phyloP scores from a whole-genome alignment of 2,329 filamentous ascomycete species.

The Colletotrichum melonis region DNA sequence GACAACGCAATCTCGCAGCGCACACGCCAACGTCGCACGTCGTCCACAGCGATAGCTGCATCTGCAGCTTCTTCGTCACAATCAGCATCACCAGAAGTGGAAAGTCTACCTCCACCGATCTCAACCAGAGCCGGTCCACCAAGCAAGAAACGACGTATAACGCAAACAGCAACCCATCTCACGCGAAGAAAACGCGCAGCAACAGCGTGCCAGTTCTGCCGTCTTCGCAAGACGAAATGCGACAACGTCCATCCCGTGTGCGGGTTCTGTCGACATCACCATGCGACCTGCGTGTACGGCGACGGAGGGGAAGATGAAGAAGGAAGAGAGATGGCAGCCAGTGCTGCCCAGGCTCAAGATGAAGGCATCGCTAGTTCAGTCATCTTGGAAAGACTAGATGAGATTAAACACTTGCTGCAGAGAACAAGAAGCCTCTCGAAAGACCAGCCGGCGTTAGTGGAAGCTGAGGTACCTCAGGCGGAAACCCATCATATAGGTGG shows the following conservation, averaged over 20 bases:
- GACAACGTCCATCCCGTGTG: constrained; percentile 33
- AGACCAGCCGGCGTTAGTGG: background rate
- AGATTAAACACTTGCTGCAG: constrained; percentile 22
- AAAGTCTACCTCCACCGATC: too few species aligned
- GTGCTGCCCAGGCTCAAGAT: background rate
- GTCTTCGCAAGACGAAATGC: constrained; percentile 33
- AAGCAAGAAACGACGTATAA: too few species aligned
- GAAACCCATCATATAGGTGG: background rate
- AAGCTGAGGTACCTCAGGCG: too few species aligned
- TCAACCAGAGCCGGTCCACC: background rate
- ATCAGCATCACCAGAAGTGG: too few species aligned
- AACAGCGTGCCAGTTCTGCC: constrained; percentile 27
- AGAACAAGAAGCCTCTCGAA: too few species aligned
- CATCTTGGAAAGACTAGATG: constrained; percentile 5
- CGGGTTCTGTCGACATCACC: constrained; percentile 21
- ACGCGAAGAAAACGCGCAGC: constrained; percentile 21
- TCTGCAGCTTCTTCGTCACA: background rate
- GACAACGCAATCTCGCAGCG: background rate
- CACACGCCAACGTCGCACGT: background rate
- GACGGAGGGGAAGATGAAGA: background rate
- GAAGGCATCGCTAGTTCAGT: background rate
- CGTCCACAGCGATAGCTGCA: background rate
- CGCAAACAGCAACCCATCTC: background rate
- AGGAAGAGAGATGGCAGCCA: too few species aligned
- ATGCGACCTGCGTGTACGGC: constrained; percentile 23